Evolutionary conservation across 2,329 filamentous ascomycete species (phyloP), one percentile per base, ranked within the genome.

Genomic region (Aaosphaeria pasadenensis): DNA sequence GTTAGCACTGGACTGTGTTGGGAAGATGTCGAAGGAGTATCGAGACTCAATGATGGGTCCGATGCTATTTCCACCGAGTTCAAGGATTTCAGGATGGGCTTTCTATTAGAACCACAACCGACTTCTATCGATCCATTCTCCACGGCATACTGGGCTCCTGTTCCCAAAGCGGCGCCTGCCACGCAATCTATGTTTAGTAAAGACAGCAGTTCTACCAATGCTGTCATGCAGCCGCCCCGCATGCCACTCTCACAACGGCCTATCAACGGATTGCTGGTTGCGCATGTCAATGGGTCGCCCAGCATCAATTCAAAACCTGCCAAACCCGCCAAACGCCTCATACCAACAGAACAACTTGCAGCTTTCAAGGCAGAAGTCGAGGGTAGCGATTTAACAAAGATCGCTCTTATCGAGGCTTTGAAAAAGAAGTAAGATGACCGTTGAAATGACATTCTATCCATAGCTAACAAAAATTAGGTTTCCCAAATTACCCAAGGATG

Each of bases 101-200:
- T 91, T 51, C 81, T 95, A 44, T 74, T 86, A 44, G 77, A 79
- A 43, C 65, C 71, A 4, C 66, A 74, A 44, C 64, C 69, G 46
- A 72, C 83, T 67, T 71, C 84, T 6, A 92, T 99, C 54, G 86
- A 99, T 62, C 94, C 94, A 0, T 95, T 92, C 64, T 91, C 89
- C 0, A 83, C 83, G 0, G 70, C 76, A 0, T 97, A 97, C 69
- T 97, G 94, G 94, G 67, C 69, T 6, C 61, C 65, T 7, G 59
- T 69, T 2, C 60, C 63, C 35, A 39, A 56, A 11, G 39, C 52
- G 33, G 48, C 50, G 30, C 44, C 53, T 39, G 41, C 30, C 32
- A 30, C 53, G 31, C 24, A 43, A 6, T 30, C 49, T 13, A 40
- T 48, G 43, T 9, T 55, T 29, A 57, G 28, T 30, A 66, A 56